Evolutionary conservation across 257 asterid genomes (phyloP).

Genomic region (Jacaranda mimosifolia): DNA sequence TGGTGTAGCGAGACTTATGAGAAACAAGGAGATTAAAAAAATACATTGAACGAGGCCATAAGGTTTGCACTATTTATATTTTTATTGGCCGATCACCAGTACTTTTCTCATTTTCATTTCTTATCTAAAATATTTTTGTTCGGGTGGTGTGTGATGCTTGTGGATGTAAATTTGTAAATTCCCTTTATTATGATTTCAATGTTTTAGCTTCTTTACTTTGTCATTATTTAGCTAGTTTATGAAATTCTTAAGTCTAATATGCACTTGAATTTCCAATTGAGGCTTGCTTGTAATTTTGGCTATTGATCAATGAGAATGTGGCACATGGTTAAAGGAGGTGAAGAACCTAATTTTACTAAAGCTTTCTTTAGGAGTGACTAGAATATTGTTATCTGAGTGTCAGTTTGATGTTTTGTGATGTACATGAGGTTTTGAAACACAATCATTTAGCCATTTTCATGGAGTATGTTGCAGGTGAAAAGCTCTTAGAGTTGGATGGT

Average conservation of each 20-base stretch:
- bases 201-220: constrained; percentile 23
- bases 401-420: constrained; percentile 17
- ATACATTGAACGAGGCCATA: constrained; percentile 83
- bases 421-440: constrained; percentile 75
- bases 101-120: constrained; percentile 2
- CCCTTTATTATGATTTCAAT: not conserved
- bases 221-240: not conserved
- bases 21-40: constrained; percentile 86
- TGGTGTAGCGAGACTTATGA: constrained; percentile 91
- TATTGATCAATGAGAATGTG: constrained; percentile 85
- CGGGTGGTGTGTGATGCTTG: not conserved
- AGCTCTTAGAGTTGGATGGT: constrained; percentile 87
- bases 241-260: not conserved
- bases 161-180: constrained; percentile 13
- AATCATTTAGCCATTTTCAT: constrained; percentile 85
- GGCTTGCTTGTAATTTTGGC: constrained; percentile 13
- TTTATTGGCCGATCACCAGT: constrained; percentile 20
- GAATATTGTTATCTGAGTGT: constrained; percentile 3
- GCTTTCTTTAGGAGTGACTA: constrained; percentile 1
- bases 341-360: constrained; percentile 20
- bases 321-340: constrained; percentile 87
- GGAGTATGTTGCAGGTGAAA: constrained; percentile 94
- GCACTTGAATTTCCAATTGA: constrained; percentile 6
- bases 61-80: constrained; percentile 52
- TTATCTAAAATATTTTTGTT: not conserved